Percentiles rank a stretch among this genome's conserved stretches.
Conservation (phyloP, 2,329 filamentous ascomycete species). For the Cladosporium sp. region DNA sequence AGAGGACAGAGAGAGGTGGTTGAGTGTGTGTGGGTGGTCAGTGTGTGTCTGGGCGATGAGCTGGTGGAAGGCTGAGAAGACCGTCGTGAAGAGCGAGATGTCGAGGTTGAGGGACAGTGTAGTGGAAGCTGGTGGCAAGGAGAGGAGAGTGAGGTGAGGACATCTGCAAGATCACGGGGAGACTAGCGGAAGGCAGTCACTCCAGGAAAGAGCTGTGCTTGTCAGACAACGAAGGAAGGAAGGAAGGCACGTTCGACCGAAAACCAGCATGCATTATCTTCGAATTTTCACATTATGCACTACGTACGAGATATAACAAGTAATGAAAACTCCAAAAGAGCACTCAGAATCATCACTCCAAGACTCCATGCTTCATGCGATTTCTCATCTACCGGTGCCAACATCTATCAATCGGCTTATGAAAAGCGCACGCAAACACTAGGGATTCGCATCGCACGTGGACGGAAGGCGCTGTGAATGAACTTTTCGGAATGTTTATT, state of each 20-base stretch:
- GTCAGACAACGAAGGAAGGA: neutral
- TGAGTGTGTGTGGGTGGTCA: neutral
- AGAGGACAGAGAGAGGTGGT: neutral
- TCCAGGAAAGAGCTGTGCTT: neutral
- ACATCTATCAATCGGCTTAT: neutral
- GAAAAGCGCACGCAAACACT: neutral
- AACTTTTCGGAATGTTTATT: neutral
- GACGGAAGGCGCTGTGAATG: neutral
- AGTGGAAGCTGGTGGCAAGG: neutral
- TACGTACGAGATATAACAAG: slow-evolving; percentile 5
- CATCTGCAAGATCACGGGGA: neutral
- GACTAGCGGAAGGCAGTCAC: neutral
- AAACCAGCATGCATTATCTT: neutral
- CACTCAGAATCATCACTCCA: neutral
- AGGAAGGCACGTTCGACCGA: neutral
- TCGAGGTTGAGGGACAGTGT: neutral
- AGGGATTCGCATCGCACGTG: neutral
- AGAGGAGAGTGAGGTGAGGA: no score
- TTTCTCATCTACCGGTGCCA: neutral
- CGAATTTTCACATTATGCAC: slow-evolving; percentile 6
- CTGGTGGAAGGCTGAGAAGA: neutral
- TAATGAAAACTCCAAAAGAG: neutral
- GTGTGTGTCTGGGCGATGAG: neutral
- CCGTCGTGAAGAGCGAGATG: neutral
- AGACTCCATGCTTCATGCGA: neutral